Base-by-base conservation (phyloP, 2,329 filamentous ascomycete genomes). In the Aureobasidium sp. region DNA sequence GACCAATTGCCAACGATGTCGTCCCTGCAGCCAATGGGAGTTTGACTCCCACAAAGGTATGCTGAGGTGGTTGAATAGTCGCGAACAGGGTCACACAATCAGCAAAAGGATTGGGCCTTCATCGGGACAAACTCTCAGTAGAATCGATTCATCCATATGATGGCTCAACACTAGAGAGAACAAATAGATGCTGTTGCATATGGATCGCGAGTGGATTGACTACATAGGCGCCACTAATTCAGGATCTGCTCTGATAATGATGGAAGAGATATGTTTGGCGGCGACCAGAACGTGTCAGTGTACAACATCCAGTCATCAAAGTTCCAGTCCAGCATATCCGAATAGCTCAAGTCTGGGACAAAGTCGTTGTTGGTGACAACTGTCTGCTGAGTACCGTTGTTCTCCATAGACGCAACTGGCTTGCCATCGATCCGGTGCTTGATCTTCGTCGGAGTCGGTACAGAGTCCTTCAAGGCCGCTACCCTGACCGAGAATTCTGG, bases 281-380 rank as follows among this genome's bases (percentile, higher is more conserved):
- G 14, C n/a, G 31, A 27, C 55, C 55, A 59, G 34, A 62, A 48
- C 12, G 29, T 37, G 12, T 62, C 51, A 6, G 39, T 48, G 41
- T 55, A 62, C 22, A 62, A 8, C 51, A 62, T 62, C 60, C 60
- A 62, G n/a, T 62, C 60, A 27, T 62, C 60, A 22, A 56, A 62
- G 41, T 56, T 55, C 60, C 60, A 62, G 29, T 55, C 49, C 7
- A 62, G 48, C 51, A 61, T 44, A 15, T 61, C 58, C 9, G 47
- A 47, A 29, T 34, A 51, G 39, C 37, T 47, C 2, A 53, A 27
- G 15, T 37, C 31, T n/a, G 58, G 14, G 8, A 52, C 5, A 1
- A 25, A 20, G 25, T 60, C 45, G 25, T 12, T 41, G 25, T 44
- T 44, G 6, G 25, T 41, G 12, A 17, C 5, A 20, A 37, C 9